These are phyloP conservation scores for Rhododendron ferrugineum DNA, from an alignment of 148 eudicot genomes.

Conservation along the genomic window DNA sequence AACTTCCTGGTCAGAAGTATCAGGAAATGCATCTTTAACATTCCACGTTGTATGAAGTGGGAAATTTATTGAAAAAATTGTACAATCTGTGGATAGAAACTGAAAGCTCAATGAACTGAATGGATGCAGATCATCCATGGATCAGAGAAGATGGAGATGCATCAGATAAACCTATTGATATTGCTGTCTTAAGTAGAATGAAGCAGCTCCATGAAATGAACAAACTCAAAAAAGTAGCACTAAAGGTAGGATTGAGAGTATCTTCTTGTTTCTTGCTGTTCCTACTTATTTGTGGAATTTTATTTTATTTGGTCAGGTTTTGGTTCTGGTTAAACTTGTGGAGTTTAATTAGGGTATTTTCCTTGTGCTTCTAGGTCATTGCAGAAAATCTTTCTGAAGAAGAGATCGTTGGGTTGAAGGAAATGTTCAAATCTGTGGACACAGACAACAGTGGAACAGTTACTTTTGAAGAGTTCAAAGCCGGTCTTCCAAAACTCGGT, in stretches of 20 bases:
- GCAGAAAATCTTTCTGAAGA: constrained; percentile 97
- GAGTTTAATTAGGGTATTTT: constrained; percentile 8
- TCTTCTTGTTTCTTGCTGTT: neutral
- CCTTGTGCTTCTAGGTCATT: constrained; percentile 55
- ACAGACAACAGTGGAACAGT: constrained; percentile 88
- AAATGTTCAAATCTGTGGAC: constrained; percentile 94
- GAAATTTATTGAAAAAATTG: neutral
- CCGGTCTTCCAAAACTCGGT: constrained; percentile 83
- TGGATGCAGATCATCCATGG: constrained; percentile 88
- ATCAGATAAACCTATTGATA: constrained; percentile 91
- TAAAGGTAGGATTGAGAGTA: constrained; percentile 52
- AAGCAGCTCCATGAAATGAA: constrained; percentile 99
- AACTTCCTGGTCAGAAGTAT: neutral
- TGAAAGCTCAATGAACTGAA: constrained; percentile 11
- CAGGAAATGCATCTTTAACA: neutral
- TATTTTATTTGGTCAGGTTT: neutral
- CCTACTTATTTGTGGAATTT: neutral
- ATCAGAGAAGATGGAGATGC: constrained; percentile 98
- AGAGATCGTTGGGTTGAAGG: constrained; percentile 87
- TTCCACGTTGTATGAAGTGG: neutral
- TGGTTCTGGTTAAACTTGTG: neutral
- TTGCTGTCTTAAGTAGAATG: constrained; percentile 90
- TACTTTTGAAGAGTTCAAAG: constrained; percentile 85
- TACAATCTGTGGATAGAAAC: neutral
- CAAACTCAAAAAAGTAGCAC: constrained; percentile 89